Percentiles rank a stretch among this genome's conserved stretches.
These are phyloP conservation scores for Termitomyces sp. DNA, from an alignment of 768 basidiomycete genomes.

Conservation along the genomic window DNA sequence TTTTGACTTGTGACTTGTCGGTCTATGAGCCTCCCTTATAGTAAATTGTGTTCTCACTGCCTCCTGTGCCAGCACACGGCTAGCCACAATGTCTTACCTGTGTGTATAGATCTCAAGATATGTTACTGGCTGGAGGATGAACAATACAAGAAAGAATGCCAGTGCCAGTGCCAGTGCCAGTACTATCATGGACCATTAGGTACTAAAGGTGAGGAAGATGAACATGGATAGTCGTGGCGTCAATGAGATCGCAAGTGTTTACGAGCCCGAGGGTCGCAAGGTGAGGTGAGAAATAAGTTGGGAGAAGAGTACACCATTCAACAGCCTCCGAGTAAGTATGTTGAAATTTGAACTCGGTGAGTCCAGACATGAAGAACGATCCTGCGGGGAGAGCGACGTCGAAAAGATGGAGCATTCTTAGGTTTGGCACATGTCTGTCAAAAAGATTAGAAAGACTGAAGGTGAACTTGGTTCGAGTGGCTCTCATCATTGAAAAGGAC, in stretches of 20 bases:
- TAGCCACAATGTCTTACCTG: background rate
- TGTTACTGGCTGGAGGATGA: background rate
- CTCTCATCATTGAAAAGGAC: background rate
- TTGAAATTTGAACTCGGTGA: background rate
- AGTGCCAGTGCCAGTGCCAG: background rate
- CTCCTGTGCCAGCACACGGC: background rate
- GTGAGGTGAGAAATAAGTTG: background rate
- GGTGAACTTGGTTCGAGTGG: no score
- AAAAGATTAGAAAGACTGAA: background rate
- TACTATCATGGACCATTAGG: background rate
- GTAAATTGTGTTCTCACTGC: background rate
- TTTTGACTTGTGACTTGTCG: no score
- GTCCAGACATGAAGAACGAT: background rate
- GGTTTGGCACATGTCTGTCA: background rate
- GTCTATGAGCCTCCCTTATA: no score
- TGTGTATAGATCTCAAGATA: background rate
- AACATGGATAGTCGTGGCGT: background rate
- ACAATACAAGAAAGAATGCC: background rate
- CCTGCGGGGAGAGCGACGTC: background rate
- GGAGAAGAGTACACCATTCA: background rate
- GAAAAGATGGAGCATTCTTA: background rate
- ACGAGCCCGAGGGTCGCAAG: background rate
- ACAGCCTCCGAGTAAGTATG: no score
- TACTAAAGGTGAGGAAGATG: background rate
- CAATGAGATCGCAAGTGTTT: background rate